Conservation (phyloP, 441 rosid genomes). For the Manihot esculenta region DNA sequence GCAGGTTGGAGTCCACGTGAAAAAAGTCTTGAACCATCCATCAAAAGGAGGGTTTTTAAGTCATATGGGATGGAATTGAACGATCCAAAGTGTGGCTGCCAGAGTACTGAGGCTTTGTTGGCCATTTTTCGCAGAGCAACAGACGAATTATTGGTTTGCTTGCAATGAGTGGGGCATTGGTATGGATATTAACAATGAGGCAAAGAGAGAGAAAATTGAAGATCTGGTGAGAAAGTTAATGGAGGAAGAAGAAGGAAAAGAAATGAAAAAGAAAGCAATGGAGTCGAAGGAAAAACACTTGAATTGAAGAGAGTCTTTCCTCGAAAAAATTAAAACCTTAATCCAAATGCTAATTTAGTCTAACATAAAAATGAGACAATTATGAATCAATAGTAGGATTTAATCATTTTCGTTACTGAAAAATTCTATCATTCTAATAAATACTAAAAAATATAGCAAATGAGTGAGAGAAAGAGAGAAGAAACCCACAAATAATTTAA, state of each 20-base stretch:
- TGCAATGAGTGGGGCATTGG: constrained; percentile 14
- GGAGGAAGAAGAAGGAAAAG: constrained; percentile 21
- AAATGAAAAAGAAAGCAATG: constrained; percentile 23
- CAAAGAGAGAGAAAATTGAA: constrained; percentile 27
- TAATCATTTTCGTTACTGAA: too few species aligned
- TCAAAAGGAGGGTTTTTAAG: constrained; percentile 16
- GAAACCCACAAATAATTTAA: too few species aligned
- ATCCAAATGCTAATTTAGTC: too few species aligned
- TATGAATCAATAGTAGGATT: too few species aligned
- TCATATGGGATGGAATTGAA: constrained; percentile 22
- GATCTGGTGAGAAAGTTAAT: constrained; percentile 20
- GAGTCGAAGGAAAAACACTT: constrained; percentile 12
- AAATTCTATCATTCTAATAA: too few species aligned
- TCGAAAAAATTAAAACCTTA: too few species aligned
- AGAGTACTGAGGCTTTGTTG: constrained; percentile 10
- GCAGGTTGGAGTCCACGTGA: constrained; percentile 20
- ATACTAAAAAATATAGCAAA: too few species aligned
- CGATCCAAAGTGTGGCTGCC: background rate
- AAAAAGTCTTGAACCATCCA: constrained; percentile 5
- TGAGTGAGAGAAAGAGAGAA: too few species aligned
- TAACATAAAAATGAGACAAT: too few species aligned
- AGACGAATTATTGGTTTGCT: constrained; percentile 9
- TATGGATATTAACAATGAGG: constrained; percentile 13
- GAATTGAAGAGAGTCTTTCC: too few species aligned
- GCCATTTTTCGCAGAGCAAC: constrained; percentile 16